Evolutionary conservation across 1,284 basidiomycete species (phyloP).

Genomic region (Austroboletus sp.): DNA sequence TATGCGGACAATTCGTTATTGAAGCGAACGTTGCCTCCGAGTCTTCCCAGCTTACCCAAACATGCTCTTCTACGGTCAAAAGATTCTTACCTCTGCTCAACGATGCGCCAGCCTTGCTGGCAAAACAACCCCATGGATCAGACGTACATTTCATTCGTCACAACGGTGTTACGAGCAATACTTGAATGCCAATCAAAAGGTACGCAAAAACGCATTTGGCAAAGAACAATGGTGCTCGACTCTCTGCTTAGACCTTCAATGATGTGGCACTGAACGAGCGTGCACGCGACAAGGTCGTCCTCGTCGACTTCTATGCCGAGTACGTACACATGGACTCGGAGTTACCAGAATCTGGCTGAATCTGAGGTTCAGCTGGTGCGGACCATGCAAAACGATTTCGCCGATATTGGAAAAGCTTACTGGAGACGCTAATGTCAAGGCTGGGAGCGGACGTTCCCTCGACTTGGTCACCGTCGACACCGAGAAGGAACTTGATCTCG

Average conservation of each 20-base stretch:
- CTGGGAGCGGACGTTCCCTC: conserved; percentile 50
- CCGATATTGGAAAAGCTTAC: conserved; percentile 57
- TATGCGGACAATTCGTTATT: background rate
- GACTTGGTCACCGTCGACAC: conserved; percentile 67
- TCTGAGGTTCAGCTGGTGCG: conserved; percentile 55
- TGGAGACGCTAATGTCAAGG: conserved; percentile 37
- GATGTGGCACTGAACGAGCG: conserved; percentile 35
- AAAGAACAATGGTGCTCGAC: background rate
- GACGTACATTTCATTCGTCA: conserved; percentile 25
- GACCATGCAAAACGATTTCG: conserved; percentile 61
- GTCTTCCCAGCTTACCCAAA: background rate
- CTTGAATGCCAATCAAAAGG: conserved; percentile 31
- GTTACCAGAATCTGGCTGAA: conserved; percentile 3
- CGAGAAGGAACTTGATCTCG: conserved; percentile 49
- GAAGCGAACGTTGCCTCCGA: background rate
- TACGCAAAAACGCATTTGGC: conserved; percentile 10
- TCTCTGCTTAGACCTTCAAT: conserved; percentile 42
- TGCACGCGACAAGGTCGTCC: conserved; percentile 47
- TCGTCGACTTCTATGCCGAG: conserved; percentile 76
- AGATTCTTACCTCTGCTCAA: conserved; percentile 6
- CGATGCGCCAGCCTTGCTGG: conserved; percentile 5
- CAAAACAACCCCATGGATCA: conserved; percentile 5
- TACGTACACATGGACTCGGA: conserved; percentile 33
- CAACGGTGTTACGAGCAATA: conserved; percentile 30
- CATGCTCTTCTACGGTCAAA: conserved; percentile 17